Conservation (phyloP, 345 rosid genomes). For the Abelmoschus esculentus region DNA sequence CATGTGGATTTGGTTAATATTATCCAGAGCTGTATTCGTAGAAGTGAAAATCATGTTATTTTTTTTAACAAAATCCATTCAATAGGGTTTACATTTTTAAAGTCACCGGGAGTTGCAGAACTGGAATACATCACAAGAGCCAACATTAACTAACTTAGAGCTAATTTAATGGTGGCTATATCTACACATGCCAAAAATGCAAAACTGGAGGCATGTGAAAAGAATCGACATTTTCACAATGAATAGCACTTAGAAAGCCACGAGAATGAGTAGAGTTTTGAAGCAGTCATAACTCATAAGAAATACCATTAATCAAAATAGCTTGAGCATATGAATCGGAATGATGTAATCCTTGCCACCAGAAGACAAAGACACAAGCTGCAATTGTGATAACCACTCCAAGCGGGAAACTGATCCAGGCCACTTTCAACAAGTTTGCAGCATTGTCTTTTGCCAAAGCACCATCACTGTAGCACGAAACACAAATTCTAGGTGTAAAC, state of each 20-base stretch:
- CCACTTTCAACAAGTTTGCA: slow-evolving; percentile 58
- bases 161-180: background rate
- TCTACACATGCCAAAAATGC: slow-evolving; percentile 1
- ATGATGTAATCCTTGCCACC: slow-evolving; percentile 74
- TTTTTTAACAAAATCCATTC: background rate
- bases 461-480: slow-evolving; percentile 42
- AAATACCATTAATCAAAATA: slow-evolving; percentile 76
- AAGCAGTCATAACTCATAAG: slow-evolving; percentile 4
- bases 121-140: background rate
- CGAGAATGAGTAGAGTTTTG: background rate
- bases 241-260: background rate
- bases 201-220: background rate
- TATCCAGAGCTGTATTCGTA: background rate
- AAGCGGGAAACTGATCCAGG: slow-evolving; percentile 71
- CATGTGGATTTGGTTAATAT: background rate
- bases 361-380: slow-evolving; percentile 48
- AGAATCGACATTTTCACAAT: background rate
- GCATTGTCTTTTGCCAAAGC: slow-evolving; percentile 33
- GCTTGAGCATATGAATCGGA: slow-evolving; percentile 65
- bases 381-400: slow-evolving; percentile 51
- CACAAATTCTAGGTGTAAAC: background rate
- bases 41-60: background rate
- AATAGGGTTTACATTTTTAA: background rate
- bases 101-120: background rate
- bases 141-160: too few relatives aligned